Percentiles rank a stretch among this genome's conserved stretches.
phyloP scores from a whole-genome alignment of 177 flowering plant genomes.

The Vitis hybrid region DNA sequence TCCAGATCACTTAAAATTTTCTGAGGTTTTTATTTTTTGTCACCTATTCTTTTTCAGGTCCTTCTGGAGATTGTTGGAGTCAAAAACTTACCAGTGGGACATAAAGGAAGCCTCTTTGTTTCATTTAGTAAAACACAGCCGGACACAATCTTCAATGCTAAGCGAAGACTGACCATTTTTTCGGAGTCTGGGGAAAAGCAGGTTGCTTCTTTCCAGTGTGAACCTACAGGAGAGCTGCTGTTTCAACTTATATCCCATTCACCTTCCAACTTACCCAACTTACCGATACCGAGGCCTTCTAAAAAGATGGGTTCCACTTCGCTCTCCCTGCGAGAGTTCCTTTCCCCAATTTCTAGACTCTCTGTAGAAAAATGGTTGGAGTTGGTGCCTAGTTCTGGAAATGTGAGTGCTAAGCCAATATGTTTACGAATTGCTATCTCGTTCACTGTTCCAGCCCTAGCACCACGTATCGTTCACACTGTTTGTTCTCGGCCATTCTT shows the following conservation, averaged over 20 bases:
- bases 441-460: constrained; percentile 53
- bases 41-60: constrained; percentile 44
- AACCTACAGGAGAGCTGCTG: constrained; percentile 67
- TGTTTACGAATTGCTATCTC: constrained; percentile 71
- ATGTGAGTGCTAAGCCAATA: constrained; percentile 44
- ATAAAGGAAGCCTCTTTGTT: constrained; percentile 61
- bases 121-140: constrained; percentile 66
- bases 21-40: not conserved
- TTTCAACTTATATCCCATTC: constrained; percentile 59
- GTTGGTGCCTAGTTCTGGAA: constrained; percentile 46
- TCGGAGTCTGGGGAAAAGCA: constrained; percentile 70
- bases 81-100: constrained; percentile 59
- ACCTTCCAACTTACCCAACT: constrained; percentile 42
- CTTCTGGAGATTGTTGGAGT: constrained; percentile 74
- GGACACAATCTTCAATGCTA: constrained; percentile 59
- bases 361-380: constrained; percentile 76
- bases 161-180: constrained; percentile 52
- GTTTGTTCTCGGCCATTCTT: constrained; percentile 40
- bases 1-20: not conserved
- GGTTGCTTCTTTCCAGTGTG: constrained; percentile 75
- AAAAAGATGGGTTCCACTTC: constrained; percentile 60
- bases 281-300: constrained; percentile 32
- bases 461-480: constrained; percentile 54
- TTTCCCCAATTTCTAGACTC: constrained; percentile 46
- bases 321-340: constrained; percentile 52